Base-by-base conservation (phyloP, 1,284 basidiomycete genomes). In the Trametes versicolor region DNA sequence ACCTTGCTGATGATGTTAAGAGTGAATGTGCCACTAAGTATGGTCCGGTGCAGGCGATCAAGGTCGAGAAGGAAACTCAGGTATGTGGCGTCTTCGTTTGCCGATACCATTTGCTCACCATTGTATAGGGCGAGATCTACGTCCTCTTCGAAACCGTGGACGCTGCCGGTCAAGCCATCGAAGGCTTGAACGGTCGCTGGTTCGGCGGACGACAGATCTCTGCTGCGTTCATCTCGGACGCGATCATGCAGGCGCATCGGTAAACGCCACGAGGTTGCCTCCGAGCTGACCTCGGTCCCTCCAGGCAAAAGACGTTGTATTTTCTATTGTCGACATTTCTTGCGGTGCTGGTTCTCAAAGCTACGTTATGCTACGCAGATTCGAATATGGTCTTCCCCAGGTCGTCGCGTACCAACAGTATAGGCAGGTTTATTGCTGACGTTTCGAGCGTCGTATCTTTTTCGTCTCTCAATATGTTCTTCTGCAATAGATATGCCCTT, bases 1-100 rank as follows among this genome's bases (percentile, higher is more conserved):
- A 99, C 61, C 90, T 99, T 39, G 94, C 91, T 58, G 96, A 98
- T 36, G 97, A 99, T 75, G 95, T 99, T 75, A 97, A 96, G 80
- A 88, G 87, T 63, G 98, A 99, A 83, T 95, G 95, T 70, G 91
- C 97, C 78, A 81, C 82, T 67, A 97, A 98, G 80, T 99, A 98
- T 74, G 97, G 98, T 58, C 80, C 78, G 49, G 95, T 99, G 37
- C 84, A 87, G 54, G 89, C 90, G 39, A 95, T 99, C 82, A 96
- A 95, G 75, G 89, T 99, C 36, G 96, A 98, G 76, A 96, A 90
- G 80, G 96, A 99, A 72, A 94, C 95, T 37, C 88, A 95, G 83
- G 96, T 96, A 66, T 71, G 87, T 75, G 19, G 21, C 4, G 21
- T 4, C 5, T 13, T 10, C 10, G n/a, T 13, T n/a, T 17, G n/a